Evolutionary conservation across 164 flowering plant genomes (phyloP), one percentile per base, ranked within the genome.

Genomic region (Paratinospora sagittata): DNA sequence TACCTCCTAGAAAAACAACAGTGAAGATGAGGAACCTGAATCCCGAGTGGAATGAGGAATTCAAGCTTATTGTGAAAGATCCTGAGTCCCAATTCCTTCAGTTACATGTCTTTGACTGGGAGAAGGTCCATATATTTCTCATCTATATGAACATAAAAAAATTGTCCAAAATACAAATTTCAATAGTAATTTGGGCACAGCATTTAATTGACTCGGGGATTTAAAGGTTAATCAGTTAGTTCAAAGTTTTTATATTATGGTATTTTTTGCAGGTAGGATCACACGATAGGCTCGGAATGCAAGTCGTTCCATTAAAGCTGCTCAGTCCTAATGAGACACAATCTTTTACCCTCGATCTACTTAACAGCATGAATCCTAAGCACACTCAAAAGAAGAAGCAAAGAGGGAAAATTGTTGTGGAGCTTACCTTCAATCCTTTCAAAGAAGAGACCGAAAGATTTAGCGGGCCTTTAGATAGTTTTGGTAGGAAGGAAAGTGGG

Each of bases 201-300:
- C 19, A 4, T 19, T 43, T 9, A 16, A 43, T 2, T 52, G 58
- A 16, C 58, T 16, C 58, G 5, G 58, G 58, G 19, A 14, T 52
- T 52, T 16, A n/a, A 16, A 52, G n/a, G 12, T 19, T 16, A 17
- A 34, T 19, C 3, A 36, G 37, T 12, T 9, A 41, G 34, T 45
- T 72, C 27, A 9, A 8, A 24, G n/a, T 21, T 67, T 47, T 27
- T 41, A n/a, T 17, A n/a, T 45, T 37, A n/a, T 66, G 43, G 27
- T 0, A 9, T 67, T 45, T 57, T 57, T 66, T 58, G 69, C 79
- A 88, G 93, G 82, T 88, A 14, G 92, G 96, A 12, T 36, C 70
- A 33, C 92, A 91, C 79, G 97, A 89, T 81, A 85, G 78, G 76
- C 57, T 93, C 79, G 98, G 98, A 52, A 85, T 90, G 96, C 89